Conservation (phyloP, 164 flowering plant species). For the Aristolochia fimbriata region DNA sequence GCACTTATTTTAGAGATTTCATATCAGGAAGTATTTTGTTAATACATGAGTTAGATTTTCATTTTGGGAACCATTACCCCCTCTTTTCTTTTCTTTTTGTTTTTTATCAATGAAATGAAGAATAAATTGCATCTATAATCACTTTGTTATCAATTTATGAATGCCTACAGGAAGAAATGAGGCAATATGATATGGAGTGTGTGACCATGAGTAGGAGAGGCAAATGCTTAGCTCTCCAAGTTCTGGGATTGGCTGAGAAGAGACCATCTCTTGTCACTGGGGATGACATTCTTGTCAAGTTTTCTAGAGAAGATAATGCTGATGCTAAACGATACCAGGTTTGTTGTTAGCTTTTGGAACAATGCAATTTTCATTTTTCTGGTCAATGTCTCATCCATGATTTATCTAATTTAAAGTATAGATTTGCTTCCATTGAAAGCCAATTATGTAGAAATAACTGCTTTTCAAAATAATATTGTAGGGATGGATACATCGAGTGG, state of each 20-base stretch:
- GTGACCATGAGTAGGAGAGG: slow-evolving; percentile 49
- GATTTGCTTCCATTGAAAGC: too few relatives aligned
- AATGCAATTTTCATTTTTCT: not conserved
- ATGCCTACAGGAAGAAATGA: slow-evolving; percentile 64
- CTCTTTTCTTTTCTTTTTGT: too few relatives aligned
- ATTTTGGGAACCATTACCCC: not conserved
- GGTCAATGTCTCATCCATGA: not conserved
- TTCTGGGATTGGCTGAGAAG: slow-evolving; percentile 90
- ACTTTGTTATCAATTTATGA: slow-evolving; percentile 6
- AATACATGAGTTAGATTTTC: not conserved
- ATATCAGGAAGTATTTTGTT: not conserved
- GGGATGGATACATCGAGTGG: slow-evolving; percentile 80
- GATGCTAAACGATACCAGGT: slow-evolving; percentile 46
- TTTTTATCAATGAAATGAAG: not conserved
- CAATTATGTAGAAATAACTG: not conserved
- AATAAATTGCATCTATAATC: not conserved
- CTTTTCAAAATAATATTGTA: slow-evolving; percentile 16
- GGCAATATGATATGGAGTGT: slow-evolving; percentile 60
- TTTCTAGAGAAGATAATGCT: slow-evolving; percentile 17
- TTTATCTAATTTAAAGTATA: too few relatives aligned
- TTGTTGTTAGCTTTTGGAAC: not conserved
- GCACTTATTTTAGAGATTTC: not conserved
- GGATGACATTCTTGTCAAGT: slow-evolving; percentile 55
- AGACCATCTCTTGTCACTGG: slow-evolving; percentile 89
- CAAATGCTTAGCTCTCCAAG: slow-evolving; percentile 49